A percentile compares a stretch with the other conserved stretches of the same genome.
Evolutionary conservation across 1,139 yeast species (phyloP).

Genomic region (Kodamaea derodonti): DNA sequence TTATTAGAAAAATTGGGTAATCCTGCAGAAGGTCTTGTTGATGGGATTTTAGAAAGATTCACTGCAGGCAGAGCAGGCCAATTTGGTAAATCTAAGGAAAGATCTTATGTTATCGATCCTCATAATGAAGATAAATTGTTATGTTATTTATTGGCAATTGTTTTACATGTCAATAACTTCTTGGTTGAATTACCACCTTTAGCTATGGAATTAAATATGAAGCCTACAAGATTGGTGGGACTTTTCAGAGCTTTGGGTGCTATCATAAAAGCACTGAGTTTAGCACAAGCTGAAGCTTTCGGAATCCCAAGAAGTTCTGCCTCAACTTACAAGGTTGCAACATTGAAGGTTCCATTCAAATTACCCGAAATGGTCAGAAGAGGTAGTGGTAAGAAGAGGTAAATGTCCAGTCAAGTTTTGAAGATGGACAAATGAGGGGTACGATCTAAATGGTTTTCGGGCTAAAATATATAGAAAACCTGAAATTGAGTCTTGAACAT

Average conservation of each 20-base stretch:
- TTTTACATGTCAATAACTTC: constrained; percentile 75
- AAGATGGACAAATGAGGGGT: too few species aligned
- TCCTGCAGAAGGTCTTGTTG: constrained; percentile 72
- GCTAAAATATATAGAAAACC: too few species aligned
- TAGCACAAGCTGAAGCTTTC: constrained; percentile 76
- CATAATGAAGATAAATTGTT: constrained; percentile 80
- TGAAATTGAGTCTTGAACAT: too few species aligned
- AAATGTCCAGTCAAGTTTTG: too few species aligned
- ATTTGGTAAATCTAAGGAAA: constrained; percentile 70
- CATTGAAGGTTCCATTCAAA: constrained; percentile 82
- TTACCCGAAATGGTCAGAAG: constrained; percentile 80
- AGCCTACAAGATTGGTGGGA: constrained; percentile 67
- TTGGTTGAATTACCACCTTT: constrained; percentile 74
- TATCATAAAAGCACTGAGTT: constrained; percentile 67
- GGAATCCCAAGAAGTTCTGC: constrained; percentile 70
- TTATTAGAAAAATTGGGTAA: constrained; percentile 57
- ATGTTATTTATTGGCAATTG: constrained; percentile 69
- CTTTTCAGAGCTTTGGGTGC: constrained; percentile 85
- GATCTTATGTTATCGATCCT: constrained; percentile 77
- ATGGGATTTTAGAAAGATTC: constrained; percentile 68
- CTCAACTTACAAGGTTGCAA: constrained; percentile 71
- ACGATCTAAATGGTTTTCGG: too few species aligned
- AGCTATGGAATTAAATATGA: constrained; percentile 79
- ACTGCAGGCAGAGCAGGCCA: constrained; percentile 61
- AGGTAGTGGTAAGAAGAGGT: constrained; percentile 33